Evolutionary conservation across 2,329 filamentous ascomycete species (phyloP).

Genomic region (Cercospora janseana): DNA sequence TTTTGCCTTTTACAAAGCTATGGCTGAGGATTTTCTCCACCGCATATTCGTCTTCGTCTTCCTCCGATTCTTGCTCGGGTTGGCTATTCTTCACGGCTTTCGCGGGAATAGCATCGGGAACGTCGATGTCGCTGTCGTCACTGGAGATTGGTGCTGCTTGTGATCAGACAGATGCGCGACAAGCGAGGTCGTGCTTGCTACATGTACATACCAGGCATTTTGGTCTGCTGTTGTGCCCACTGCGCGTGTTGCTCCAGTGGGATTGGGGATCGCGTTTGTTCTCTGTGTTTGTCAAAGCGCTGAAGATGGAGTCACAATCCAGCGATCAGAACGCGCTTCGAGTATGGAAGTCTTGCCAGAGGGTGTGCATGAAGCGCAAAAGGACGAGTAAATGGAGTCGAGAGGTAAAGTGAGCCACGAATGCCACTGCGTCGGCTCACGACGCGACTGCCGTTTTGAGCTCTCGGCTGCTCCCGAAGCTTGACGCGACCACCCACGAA

Average conservation of each 20-base stretch:
- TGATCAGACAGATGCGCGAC: not conserved
- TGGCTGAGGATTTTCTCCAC: constrained; percentile 73
- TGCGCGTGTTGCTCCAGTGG: too few species aligned
- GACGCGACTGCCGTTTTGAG: constrained; percentile 7
- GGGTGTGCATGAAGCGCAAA: too few species aligned
- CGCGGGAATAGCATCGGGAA: constrained; percentile 33
- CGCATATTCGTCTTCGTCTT: constrained; percentile 58
- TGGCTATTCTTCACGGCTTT: constrained; percentile 27
- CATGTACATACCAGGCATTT: constrained; percentile 6
- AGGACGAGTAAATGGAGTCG: not conserved
- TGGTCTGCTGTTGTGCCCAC: too few species aligned
- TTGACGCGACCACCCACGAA: constrained; percentile 9
- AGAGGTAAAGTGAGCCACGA: not conserved
- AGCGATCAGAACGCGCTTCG: too few species aligned
- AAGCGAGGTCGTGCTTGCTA: not conserved
- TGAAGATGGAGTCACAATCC: too few species aligned
- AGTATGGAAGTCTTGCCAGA: too few species aligned
- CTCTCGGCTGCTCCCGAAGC: constrained; percentile 9
- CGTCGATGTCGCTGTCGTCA: constrained; percentile 36
- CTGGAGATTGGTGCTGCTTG: constrained; percentile 41
- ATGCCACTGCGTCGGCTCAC: not conserved
- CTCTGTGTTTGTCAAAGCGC: too few species aligned
- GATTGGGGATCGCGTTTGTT: too few species aligned
- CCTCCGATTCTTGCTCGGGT: constrained; percentile 40
- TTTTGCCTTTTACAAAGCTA: constrained; percentile 55